Evolutionary conservation across 768 basidiomycete genomes (phyloP).

Genomic region (Termitomyces sp.): DNA sequence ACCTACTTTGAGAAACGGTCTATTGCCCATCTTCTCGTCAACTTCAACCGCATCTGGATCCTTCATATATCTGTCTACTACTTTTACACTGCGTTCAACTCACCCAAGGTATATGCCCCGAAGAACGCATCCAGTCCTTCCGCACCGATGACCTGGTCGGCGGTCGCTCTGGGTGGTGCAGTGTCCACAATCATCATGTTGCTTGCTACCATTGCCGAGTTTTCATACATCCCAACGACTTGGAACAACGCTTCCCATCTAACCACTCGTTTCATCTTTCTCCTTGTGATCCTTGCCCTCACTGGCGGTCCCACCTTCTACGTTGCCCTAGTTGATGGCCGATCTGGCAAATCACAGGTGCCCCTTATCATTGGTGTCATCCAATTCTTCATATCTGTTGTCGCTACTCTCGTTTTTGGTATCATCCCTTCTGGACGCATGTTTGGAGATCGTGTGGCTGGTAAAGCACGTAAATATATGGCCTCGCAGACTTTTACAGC

Average conservation of each 20-base stretch:
- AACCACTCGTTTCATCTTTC: slow-evolving; percentile 87
- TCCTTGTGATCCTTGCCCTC: slow-evolving; percentile 86
- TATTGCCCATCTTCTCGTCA: slow-evolving; percentile 87
- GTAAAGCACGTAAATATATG: slow-evolving; percentile 97
- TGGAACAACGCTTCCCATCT: slow-evolving; percentile 99
- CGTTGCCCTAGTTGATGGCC: slow-evolving; percentile 78
- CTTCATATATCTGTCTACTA: slow-evolving; percentile 90
- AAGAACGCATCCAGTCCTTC: slow-evolving; percentile 61
- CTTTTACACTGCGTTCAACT: slow-evolving; percentile 98
- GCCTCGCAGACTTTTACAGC: slow-evolving; percentile 99
- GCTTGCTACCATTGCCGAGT: slow-evolving; percentile 88
- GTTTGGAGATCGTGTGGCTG: slow-evolving; percentile 98
- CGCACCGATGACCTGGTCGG: slow-evolving; percentile 91
- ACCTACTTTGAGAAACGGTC: slow-evolving; percentile 98
- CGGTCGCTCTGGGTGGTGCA: slow-evolving; percentile 91
- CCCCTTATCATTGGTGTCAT: slow-evolving; percentile 91
- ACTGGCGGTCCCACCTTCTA: slow-evolving; percentile 94
- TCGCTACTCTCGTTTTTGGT: slow-evolving; percentile 78
- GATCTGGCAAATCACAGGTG: slow-evolving; percentile 51
- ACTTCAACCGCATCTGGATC: slow-evolving; percentile 99
- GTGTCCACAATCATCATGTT: slow-evolving; percentile 95
- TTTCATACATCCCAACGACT: slow-evolving; percentile 94
- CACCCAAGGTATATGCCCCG: slow-evolving; percentile 85
- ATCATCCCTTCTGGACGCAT: slow-evolving; percentile 93
- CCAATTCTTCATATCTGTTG: slow-evolving; percentile 88